Percentiles rank a stretch among this genome's conserved stretches.
Evolutionary conservation across 2,329 filamentous ascomycete genomes (phyloP).

Genomic region (Hypoxylon sp.): DNA sequence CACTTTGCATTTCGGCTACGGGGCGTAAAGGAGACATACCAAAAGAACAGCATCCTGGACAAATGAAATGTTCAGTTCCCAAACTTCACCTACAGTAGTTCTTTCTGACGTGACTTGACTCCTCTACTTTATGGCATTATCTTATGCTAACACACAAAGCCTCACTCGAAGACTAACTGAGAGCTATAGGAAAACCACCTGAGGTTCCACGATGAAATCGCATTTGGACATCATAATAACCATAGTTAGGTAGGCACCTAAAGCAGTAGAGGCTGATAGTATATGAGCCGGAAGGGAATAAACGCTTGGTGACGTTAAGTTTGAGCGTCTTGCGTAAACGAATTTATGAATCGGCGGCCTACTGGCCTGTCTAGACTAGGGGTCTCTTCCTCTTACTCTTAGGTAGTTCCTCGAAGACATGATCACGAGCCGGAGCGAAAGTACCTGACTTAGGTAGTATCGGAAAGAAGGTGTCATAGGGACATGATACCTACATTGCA

Average conservation of each 20-base stretch:
- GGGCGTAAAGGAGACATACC: constrained; percentile 68
- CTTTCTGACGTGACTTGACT: constrained; percentile 18
- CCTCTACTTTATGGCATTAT: not conserved
- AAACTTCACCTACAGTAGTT: constrained; percentile 17
- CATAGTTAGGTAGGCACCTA: not conserved
- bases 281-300: too few species aligned
- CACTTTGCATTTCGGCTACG: constrained; percentile 69
- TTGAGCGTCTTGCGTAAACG: too few species aligned
- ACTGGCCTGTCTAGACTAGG: too few species aligned
- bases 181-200: not conserved
- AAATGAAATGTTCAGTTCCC: constrained; percentile 54
- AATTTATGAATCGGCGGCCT: too few species aligned
- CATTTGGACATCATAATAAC: not conserved
- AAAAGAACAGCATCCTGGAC: constrained; percentile 66
- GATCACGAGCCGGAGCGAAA: too few species aligned
- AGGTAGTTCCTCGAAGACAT: too few species aligned
- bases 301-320: too few species aligned
- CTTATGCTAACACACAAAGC: not conserved
- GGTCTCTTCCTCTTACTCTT: too few species aligned
- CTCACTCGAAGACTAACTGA: not conserved
- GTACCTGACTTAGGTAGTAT: too few species aligned
- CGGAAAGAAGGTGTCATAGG: too few species aligned
- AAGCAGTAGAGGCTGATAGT: not conserved
- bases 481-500: too few species aligned
- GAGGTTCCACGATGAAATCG: not conserved